Percentiles rank a stretch among this genome's conserved stretches.
These are phyloP conservation scores for Monosporascus sp. DNA, from an alignment of 2,329 filamentous ascomycete genomes.

Conservation along the genomic window DNA sequence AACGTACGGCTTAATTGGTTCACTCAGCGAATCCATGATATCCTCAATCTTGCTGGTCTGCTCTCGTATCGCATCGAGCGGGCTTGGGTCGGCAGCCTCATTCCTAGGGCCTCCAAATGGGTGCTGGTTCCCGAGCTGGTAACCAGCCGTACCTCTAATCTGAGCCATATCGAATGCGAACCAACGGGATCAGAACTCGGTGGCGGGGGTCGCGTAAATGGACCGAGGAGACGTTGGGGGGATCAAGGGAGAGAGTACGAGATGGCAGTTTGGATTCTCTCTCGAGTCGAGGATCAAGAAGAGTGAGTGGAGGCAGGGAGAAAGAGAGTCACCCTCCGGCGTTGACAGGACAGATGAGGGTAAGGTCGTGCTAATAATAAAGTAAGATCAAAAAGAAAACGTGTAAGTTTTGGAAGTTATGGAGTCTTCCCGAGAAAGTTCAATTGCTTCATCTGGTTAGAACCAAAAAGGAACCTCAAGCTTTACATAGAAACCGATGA, in stretches of 20 bases:
- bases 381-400: not conserved
- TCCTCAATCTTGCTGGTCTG: conserved; percentile 99
- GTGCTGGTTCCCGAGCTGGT: conserved; percentile 73
- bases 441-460: conserved; percentile 1
- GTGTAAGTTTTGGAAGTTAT: conserved; percentile 1
- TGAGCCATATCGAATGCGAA: conserved; percentile 32
- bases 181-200: not conserved
- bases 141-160: conserved; percentile 65
- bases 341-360: not conserved
- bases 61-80: conserved; percentile 82
- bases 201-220: not conserved
- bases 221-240: not conserved
- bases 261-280: no score
- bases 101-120: conserved; percentile 60
- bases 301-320: no score
- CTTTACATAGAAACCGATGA: conserved; percentile 9
- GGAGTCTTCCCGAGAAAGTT: not conserved
- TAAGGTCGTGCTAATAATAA: not conserved
- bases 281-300: no score
- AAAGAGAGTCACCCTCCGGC: no score
- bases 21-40: conserved; percentile 76
- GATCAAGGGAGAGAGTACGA: no score
- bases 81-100: conserved; percentile 64
- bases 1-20: conserved; percentile 90
- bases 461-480: not conserved